phyloP scores from a whole-genome alignment of 345 rosid species.

The Sisymbrium altissimum region DNA sequence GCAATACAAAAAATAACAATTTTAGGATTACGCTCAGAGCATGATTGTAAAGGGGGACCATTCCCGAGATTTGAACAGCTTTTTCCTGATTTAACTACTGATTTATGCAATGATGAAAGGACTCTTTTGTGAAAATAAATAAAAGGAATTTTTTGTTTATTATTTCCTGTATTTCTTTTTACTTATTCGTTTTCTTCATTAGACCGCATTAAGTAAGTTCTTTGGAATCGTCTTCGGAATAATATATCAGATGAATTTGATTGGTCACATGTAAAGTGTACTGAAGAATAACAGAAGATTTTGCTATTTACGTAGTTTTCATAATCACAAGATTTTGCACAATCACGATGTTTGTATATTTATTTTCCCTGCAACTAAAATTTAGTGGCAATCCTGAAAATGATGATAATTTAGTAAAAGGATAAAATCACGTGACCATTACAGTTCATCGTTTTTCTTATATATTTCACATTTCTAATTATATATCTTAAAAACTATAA shows the following conservation, averaged over 20 bases:
- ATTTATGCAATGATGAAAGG: slow-evolving; percentile 19
- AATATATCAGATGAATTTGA: neutral
- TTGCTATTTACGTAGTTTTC: neutral
- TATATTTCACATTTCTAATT: too few relatives aligned
- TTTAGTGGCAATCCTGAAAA: too few relatives aligned
- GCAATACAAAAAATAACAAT: neutral
- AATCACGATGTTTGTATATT: neutral
- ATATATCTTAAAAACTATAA: too few relatives aligned
- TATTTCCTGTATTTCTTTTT: neutral
- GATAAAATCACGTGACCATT: too few relatives aligned
- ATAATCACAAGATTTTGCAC: neutral
- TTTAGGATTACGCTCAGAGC: slow-evolving; percentile 39
- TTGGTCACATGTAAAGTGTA: slow-evolving; percentile 2
- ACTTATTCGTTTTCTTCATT: neutral
- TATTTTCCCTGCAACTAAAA: neutral
- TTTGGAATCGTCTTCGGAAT: neutral
- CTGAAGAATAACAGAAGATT: neutral
- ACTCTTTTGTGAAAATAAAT: neutral
- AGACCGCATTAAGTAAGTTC: slow-evolving; percentile 17
- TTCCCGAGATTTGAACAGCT: slow-evolving; percentile 34
- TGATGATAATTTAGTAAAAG: too few relatives aligned
- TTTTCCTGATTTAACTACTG: slow-evolving; percentile 14
- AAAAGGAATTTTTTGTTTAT: neutral
- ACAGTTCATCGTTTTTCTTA: too few relatives aligned
- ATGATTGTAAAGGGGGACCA: slow-evolving; percentile 39